phyloP scores from a whole-genome alignment of 257 asterid species.

The Coffea eugenioides region DNA sequence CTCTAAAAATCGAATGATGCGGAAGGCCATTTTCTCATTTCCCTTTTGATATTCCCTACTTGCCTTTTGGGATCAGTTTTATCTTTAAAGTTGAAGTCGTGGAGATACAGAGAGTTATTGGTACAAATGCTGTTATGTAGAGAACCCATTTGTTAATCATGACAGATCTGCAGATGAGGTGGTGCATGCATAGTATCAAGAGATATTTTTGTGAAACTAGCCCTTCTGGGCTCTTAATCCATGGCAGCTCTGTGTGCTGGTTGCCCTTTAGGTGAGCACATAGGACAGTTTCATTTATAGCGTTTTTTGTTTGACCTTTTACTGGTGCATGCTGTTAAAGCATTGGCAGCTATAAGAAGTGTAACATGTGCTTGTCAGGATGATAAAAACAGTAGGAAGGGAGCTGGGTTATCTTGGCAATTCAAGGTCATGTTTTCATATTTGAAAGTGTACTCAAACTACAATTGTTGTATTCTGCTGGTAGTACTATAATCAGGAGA shows the following conservation, averaged over 20 bases:
- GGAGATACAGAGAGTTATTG: not conserved
- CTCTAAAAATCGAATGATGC: not conserved
- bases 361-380: not conserved
- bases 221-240: not conserved
- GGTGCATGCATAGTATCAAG: not conserved
- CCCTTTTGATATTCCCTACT: not conserved
- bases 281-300: not conserved
- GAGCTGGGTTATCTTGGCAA: not conserved
- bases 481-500: not conserved
- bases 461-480: not conserved
- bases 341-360: not conserved
- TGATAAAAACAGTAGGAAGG: not conserved
- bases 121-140: not conserved
- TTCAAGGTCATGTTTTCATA: not conserved
- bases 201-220: not conserved
- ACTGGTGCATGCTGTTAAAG: not conserved
- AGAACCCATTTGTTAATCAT: not conserved
- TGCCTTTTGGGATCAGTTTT: not conserved
- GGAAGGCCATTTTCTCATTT: not conserved
- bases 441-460: not conserved
- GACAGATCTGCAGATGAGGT: not conserved
- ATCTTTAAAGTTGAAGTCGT: not conserved
- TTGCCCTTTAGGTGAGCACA: not conserved
- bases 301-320: not conserved
- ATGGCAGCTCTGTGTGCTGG: not conserved